phyloP scores from a whole-genome alignment of 1,284 basidiomycete genomes.

The Microbotryum scabiosae region DNA sequence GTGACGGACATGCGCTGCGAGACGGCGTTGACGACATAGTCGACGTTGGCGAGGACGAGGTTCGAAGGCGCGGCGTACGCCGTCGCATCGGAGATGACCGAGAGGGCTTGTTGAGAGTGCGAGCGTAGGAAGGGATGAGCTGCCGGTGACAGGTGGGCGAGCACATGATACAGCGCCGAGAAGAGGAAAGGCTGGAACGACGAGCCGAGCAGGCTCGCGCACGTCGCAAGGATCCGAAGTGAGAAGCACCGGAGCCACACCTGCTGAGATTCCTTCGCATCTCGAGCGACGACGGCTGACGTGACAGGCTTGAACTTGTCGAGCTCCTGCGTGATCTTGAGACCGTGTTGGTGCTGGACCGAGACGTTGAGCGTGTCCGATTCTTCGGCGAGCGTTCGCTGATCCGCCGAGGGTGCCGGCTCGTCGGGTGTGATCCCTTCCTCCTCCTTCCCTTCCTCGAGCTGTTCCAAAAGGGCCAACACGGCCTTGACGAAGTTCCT shows the following conservation, averaged over 20 bases:
- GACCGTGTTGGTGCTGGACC: conserved; percentile 14
- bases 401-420: not conserved
- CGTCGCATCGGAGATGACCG: conserved; percentile 57
- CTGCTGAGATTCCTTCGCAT: conserved; percentile 47
- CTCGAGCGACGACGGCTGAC: conserved; percentile 3
- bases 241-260: conserved; percentile 48
- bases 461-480: conserved; percentile 60
- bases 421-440: conserved; percentile 19
- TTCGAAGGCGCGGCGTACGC: conserved; percentile 77
- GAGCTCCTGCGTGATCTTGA: conserved; percentile 19
- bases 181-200: conserved; percentile 60
- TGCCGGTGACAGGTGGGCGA: conserved; percentile 66
- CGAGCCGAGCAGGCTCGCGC: conserved; percentile 51
- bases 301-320: conserved; percentile 34
- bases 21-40: conserved; percentile 82
- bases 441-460: conserved; percentile 33
- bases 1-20: conserved; percentile 66
- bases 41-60: conserved; percentile 80
- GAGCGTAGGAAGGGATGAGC: conserved; percentile 55
- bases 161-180: conserved; percentile 67
- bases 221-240: conserved; percentile 63
- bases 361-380: not conserved
- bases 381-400: not conserved
- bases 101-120: conserved; percentile 61
- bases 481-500: conserved; percentile 55